A percentile compares a stretch with the other conserved stretches of the same genome.
These are phyloP conservation scores for Paraglomus occultum DNA, from an alignment of 192 early-diverging fungal species.

Conservation along the genomic window DNA sequence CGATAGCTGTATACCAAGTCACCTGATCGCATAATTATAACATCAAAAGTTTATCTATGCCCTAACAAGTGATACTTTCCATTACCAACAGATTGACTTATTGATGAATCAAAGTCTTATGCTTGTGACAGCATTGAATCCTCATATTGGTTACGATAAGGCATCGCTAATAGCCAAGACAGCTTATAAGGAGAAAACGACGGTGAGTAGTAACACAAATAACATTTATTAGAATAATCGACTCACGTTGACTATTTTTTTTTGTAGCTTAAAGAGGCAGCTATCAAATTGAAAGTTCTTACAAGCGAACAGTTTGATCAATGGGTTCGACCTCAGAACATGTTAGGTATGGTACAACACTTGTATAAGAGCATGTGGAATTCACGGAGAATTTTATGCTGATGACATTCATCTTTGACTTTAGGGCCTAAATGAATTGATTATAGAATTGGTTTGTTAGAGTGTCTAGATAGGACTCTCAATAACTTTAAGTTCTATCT, in stretches of 20 bases:
- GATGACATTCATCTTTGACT: too few species aligned
- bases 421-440: too few species aligned
- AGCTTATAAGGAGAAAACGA: conserved; percentile 89
- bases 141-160: conserved; percentile 91
- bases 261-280: conserved; percentile 87
- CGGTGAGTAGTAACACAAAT: conserved; percentile 28
- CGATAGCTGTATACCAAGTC: too few species aligned
- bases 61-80: too few species aligned
- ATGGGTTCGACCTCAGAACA: conserved; percentile 92
- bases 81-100: conserved; percentile 57
- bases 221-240: neutral
- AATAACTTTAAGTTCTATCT: too few species aligned
- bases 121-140: conserved; percentile 99
- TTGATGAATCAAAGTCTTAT: conserved; percentile 93
- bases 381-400: too few species aligned
- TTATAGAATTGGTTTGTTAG: too few species aligned
- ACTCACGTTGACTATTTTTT: conserved; percentile 16
- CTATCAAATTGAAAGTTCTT: conserved; percentile 80
- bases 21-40: too few species aligned
- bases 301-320: conserved; percentile 91
- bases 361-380: too few species aligned
- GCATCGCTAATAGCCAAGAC: conserved; percentile 97
- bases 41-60: too few species aligned
- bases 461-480: too few species aligned
- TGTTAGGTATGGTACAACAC: conserved; percentile 54